Base-by-base conservation (phyloP, 306 rosid species). In the Ormosia semicastrata region DNA sequence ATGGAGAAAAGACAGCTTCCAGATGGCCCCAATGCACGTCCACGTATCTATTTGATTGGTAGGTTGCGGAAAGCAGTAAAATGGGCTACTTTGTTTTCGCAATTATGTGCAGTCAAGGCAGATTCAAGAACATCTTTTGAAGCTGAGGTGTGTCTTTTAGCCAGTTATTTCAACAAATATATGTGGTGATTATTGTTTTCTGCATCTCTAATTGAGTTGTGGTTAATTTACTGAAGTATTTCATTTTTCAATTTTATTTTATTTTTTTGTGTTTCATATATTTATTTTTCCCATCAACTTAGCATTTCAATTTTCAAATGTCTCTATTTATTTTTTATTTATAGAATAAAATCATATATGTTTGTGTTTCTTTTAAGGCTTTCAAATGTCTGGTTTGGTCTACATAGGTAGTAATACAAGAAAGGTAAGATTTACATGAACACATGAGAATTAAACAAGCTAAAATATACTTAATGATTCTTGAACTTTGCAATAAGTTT, bases 1-100 rank as follows among this genome's bases (percentile, higher is more conserved):
- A 93, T 96, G 99, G 99, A 96, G 86, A 96, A 96, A 80, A 93
- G 99, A 76, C 98, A 96, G 89, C 90, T 93, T 85, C 93, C 94
- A 12, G 91, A 91, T 84, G 99, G 99, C 71, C 99, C 99, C 62
- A 92, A 86, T 86, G 91, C 97, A 57, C 89, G 86, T 47, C 98
- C 93, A 47, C 90, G 94, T 1, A 91, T 93, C 81, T 96, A 96
- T 86, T 86, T 96, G 87, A 96, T 93, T 85, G 99, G 99, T 82
- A 89, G 99, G 89, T 90, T 96, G 84, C 90, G 97, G 88, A 96
- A 96, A 88, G 98, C 99, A 17, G 93, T 91, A 6, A 93, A 96
- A 80, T 96, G 99, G 99, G 97, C 98, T 34, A 87, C 96, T 33
- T 81, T 89, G 64, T 92, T 96, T 86, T 89, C 98, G 13, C 98